Evolutionary conservation across 1,284 basidiomycete species (phyloP).

Genomic region (Laetiporus sulphureus): DNA sequence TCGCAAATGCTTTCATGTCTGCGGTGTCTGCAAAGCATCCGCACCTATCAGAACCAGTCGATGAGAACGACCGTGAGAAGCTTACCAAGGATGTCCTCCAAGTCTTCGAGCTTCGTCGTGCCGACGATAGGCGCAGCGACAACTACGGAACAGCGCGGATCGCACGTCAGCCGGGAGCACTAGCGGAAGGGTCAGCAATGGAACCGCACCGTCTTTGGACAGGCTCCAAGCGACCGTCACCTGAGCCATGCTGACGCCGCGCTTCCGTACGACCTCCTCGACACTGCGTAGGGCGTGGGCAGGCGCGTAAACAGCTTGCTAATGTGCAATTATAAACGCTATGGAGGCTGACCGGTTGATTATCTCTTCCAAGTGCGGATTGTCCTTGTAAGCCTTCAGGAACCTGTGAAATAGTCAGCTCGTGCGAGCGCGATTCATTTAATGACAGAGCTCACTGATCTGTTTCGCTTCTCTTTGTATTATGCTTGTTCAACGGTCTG

Average conservation of each 20-base stretch:
- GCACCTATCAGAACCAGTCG: no score
- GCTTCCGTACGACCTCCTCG: slow-evolving; percentile 30
- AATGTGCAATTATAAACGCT: background rate
- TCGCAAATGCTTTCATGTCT: no score
- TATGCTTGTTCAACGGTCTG: slow-evolving; percentile 30
- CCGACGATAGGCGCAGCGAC: slow-evolving; percentile 34
- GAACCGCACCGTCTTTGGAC: slow-evolving; percentile 17
- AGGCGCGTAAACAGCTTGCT: background rate
- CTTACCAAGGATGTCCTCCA: slow-evolving; percentile 25
- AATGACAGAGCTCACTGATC: slow-evolving; percentile 24
- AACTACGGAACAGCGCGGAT: slow-evolving; percentile 16
- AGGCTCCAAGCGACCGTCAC: slow-evolving; percentile 31
- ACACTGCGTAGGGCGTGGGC: slow-evolving; percentile 30
- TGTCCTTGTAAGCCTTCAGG: slow-evolving; percentile 5
- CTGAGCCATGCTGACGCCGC: slow-evolving; percentile 31
- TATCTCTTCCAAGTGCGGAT: slow-evolving; percentile 11
- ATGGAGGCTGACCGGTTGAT: slow-evolving; percentile 18
- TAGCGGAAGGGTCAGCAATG: background rate
- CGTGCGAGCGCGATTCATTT: background rate
- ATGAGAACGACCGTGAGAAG: no score
- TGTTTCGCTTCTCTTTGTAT: slow-evolving; percentile 23
- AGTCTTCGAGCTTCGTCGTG: slow-evolving; percentile 28
- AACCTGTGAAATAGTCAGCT: slow-evolving; percentile 3
- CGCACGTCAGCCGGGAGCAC: background rate
- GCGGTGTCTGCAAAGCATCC: no score